Evolutionary conservation across 768 basidiomycete species (phyloP).

Genomic region (Baorangia bicolor): DNA sequence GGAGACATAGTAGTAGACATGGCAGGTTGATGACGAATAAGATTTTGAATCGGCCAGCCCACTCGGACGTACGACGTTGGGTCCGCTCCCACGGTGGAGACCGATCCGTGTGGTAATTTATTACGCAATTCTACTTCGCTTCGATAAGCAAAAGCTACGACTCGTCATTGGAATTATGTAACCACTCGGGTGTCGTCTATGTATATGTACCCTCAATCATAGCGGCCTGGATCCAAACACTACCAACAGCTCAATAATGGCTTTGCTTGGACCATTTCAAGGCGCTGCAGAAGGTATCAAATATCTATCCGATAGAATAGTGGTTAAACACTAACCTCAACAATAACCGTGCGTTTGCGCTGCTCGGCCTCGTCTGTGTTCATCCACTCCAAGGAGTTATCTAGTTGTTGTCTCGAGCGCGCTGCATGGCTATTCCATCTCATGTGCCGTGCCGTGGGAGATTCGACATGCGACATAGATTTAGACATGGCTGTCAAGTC

Average conservation of each 20-base stretch:
- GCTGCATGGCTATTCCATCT: constrained; percentile 36
- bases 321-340: constrained; percentile 53
- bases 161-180: background rate
- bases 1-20: constrained; percentile 35
- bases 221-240: background rate
- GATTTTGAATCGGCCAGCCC: background rate
- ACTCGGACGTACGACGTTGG: background rate
- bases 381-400: constrained; percentile 46
- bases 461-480: constrained; percentile 70
- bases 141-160: background rate
- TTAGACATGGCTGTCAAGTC: constrained; percentile 74
- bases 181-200: constrained; percentile 7
- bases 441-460: constrained; percentile 37
- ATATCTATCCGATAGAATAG: background rate
- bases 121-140: background rate
- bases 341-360: constrained; percentile 60
- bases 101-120: background rate
- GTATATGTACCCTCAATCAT: constrained; percentile 1
- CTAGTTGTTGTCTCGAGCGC: constrained; percentile 29
- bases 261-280: constrained; percentile 68
- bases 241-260: constrained; percentile 77
- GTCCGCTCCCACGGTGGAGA: constrained; percentile 4
- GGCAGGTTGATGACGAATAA: background rate
- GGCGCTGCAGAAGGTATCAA: constrained; percentile 45
- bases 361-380: constrained; percentile 37